Evolutionary conservation across 176 grass and related monocot genomes (phyloP), one percentile per base, ranked within the genome.

Genomic region (Aegilops sharonensis): DNA sequence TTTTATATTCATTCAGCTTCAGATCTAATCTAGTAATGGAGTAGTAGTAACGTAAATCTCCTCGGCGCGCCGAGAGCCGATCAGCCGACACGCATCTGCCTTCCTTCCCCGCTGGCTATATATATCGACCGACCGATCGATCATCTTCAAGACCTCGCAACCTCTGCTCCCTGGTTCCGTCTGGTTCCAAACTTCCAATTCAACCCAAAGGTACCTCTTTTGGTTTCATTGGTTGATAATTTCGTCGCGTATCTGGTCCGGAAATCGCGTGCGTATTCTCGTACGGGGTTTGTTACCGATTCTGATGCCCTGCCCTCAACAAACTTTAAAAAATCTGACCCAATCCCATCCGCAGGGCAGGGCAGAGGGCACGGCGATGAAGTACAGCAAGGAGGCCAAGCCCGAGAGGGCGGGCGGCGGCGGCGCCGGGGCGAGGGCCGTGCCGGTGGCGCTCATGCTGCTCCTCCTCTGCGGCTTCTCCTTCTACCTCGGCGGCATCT

Each of bases 401-500:
- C 83, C 89, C 48, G 93, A 84, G 64, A 34, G 81, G 70, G 64
- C 71, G 36, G 70, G 64, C 21, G 84, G 43, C 76, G 89, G 18
- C 56, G 56, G 89, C 57, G 89, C 57, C 15, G 82, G 73, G 32
- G 78, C 88, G 6, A 90, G 81, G 36, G 87, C 94, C 37, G 81
- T 95, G 65, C 92, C 90, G 9, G 78, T 94, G 85, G 73, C 88
- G 27, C 87, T 97, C 40, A 75, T 94, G 48, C 83, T 97, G 37
- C 72, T 94, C 65, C 78, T 85, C 34, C 72, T 97, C 60, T 97
- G 94, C 85, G 92, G 87, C 65, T 94, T 94, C 85, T 97, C 94
- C 13, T 97, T 97, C 90, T 94, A 97, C 85, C 92, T 97, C 74
- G 94, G 94, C 69, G 90, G 92, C 67, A 89, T 97, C 59, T 97